Evolutionary conservation across 495 filamentous ascomycete species (phyloP), one percentile per base, ranked within the genome.

Genomic region (Xanthoparmelia taractica): DNA sequence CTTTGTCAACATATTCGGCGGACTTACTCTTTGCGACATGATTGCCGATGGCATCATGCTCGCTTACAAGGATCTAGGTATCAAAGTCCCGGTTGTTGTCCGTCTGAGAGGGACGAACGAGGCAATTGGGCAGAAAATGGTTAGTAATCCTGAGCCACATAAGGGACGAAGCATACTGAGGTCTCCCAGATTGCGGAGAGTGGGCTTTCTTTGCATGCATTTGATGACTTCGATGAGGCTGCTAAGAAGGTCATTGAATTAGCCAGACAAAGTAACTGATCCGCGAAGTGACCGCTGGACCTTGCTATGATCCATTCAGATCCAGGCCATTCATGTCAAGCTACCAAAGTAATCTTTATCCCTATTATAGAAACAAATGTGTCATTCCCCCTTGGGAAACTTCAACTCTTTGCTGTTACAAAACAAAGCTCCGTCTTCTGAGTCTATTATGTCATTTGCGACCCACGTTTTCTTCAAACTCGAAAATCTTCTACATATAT

Each of bases 1-100:
- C 56, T 89, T 96, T 73, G 89, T 96, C 40, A 96, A 96, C 68
- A 93, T 96, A 65, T 96, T 96, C 70, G 92, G 91, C 6, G 92
- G 91, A 0, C 69, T 96, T 75, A 95, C 90, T 10, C 75, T 85
- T 74, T 81, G 90, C 31, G 90, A 92, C 67, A 94, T 96, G 90
- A 96, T 96, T 71, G 92, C 91, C 0, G 80, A 86, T 65, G 91
- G 90, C 0, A 82, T 96, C 54, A 80, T 95, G 41, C 61, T 89
- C 67, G 90, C 90, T 12, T 93, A 93, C 71, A 75, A 82, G 65
- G 87, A 92, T 67, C 68, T 94, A 70, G 73, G 82, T 3, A 82
- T 89, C 72, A 73, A 73, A 5, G 78, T 92, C 7, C 91, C 91
- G 20, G 87, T 96, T 17, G 89, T 96, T 47, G 92, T 96, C 56